Conservation (phyloP, 352 stramenopile genomes). For the Globisporangium rhizosaccharum region DNA sequence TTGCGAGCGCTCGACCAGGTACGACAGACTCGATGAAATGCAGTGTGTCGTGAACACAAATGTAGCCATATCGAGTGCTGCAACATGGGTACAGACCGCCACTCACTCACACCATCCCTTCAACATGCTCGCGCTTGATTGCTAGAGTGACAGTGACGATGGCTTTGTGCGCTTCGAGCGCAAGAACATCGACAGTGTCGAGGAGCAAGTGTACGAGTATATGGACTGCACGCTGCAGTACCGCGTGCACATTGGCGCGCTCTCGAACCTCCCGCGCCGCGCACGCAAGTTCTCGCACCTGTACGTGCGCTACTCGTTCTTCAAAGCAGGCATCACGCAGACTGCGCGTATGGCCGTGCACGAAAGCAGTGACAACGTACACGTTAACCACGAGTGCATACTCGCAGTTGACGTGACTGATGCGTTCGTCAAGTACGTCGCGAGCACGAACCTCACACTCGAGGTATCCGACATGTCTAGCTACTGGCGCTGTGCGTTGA, state of each 20-base stretch:
- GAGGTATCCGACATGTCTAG: constrained; percentile 20
- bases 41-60: background rate
- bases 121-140: background rate
- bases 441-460: constrained; percentile 33
- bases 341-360: constrained; percentile 18
- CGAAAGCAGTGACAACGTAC: constrained; percentile 3
- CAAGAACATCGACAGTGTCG: constrained; percentile 24
- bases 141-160: constrained; percentile 1
- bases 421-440: constrained; percentile 43
- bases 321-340: constrained; percentile 26
- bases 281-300: constrained; percentile 32
- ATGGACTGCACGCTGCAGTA: constrained; percentile 52
- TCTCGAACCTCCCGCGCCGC: constrained; percentile 15
- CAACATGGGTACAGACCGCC: background rate
- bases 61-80: background rate
- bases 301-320: constrained; percentile 43
- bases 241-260: constrained; percentile 21
- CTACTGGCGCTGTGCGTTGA: background rate
- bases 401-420: constrained; percentile 50
- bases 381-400: constrained; percentile 20
- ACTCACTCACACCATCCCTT: background rate
- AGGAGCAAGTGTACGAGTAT: constrained; percentile 48
- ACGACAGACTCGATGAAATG: background rate
- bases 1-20: background rate
- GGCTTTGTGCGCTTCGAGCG: constrained; percentile 32